Evolutionary conservation across 345 rosid genomes (phyloP), one percentile per base, ranked within the genome.

Genomic region (Luvunga scandens): DNA sequence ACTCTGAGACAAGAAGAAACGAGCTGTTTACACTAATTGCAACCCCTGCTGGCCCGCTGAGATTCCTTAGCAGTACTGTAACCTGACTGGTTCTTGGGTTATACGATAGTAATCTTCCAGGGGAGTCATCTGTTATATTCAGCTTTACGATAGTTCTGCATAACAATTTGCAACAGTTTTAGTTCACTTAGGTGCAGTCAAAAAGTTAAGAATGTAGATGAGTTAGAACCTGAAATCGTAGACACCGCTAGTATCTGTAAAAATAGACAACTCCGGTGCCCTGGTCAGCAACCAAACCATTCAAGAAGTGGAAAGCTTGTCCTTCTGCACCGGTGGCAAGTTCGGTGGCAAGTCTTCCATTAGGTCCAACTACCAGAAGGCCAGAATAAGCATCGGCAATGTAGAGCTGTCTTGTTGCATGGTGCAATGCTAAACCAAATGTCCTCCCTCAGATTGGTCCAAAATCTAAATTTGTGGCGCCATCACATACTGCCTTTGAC

Each of bases 361-460:
- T 59, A 21, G 60, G 22, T 42, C 56, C 38, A 6, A 34, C 83
- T 22, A 72, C 64, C 71, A 73, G 10, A 13, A 81, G 83, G 24
- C 79, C 77, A 5, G 9, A 27, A 38, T 64, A 50, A 25, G 75
- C 76, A 71, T 85, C 78, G 0, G 79, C 81, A 0, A 79, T 62
- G 31, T 4, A 79, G 33, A 79, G 81, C 30, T 77, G 53, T 38
- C 79, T 62, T 9, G 83, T 77, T 22, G 68, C 34, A 13, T 6
- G 0, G 61, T 55, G 22, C 68, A 76, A 73, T 1, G 62, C 79
- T 25, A 82, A 30, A 12, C 87, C 83, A 9, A 79, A 53, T 30
- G 87, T 83, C 50, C 83, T 39, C 2, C 80, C 81, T 25, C 83
- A 84, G 18, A 13, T 18, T 6, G 50, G 42, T 56, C 42, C 36